A percentile compares a stretch with the other conserved stretches of the same genome.
Evolutionary conservation across 352 stramenopile species (phyloP).

Genomic region (Globisporangium camurandrum): DNA sequence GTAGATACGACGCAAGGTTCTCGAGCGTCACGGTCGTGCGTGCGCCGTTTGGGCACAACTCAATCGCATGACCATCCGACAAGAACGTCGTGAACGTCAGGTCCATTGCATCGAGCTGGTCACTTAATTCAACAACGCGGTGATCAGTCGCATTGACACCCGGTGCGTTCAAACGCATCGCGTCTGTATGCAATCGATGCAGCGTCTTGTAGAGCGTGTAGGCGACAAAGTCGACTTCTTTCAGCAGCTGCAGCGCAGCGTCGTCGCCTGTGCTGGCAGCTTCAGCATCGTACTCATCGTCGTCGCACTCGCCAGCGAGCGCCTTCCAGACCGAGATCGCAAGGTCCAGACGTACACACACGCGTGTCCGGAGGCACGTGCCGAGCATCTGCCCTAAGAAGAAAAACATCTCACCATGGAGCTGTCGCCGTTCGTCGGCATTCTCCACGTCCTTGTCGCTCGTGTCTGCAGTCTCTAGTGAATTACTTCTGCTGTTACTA

Average conservation of each 20-base stretch:
- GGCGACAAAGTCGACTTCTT: conserved; percentile 58
- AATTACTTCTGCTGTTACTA: not conserved
- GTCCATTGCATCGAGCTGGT: conserved; percentile 60
- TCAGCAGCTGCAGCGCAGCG: conserved; percentile 30
- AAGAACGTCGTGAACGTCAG: conserved; percentile 69
- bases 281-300: not conserved
- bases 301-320: conserved; percentile 37
- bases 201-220: conserved; percentile 52
- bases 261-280: conserved; percentile 13
- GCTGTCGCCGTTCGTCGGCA: conserved; percentile 35
- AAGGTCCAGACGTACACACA: conserved; percentile 71
- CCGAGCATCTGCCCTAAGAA: conserved; percentile 90
- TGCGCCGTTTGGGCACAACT: conserved; percentile 30
- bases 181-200: conserved; percentile 18
- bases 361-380: conserved; percentile 73
- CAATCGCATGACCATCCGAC: conserved; percentile 45
- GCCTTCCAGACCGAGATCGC: conserved; percentile 69
- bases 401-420: conserved; percentile 80
- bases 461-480: conserved; percentile 1
- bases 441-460: conserved; percentile 18
- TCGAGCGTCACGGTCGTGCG: conserved; percentile 30
- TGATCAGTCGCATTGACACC: not conserved
- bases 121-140: conserved; percentile 16
- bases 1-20: conserved; percentile 47
- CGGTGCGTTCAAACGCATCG: conserved; percentile 2